Percentiles rank a stretch among this genome's conserved stretches.
phyloP scores from a whole-genome alignment of 2,329 filamentous ascomycete species.

The Parastagonospora avenae region DNA sequence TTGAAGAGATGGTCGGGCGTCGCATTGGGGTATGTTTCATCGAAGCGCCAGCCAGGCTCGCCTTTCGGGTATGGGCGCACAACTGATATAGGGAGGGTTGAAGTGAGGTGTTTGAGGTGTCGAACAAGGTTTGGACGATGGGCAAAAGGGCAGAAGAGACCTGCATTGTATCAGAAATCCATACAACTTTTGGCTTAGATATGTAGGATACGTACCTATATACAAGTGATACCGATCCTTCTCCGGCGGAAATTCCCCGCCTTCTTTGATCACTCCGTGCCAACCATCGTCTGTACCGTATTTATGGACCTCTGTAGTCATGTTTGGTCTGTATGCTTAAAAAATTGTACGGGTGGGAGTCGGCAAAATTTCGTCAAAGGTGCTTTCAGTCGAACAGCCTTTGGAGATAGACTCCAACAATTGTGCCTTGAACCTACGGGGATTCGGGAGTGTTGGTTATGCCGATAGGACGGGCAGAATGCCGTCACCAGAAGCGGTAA shows the following conservation, averaged over 20 bases:
- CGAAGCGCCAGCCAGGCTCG: constrained; percentile 66
- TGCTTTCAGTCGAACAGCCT: too few species aligned
- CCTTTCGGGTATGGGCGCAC: constrained; percentile 72
- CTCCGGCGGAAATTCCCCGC: constrained; percentile 57
- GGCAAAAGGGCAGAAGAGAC: constrained; percentile 69
- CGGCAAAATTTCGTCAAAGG: too few species aligned
- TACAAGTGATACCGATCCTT: constrained; percentile 61
- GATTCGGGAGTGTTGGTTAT: too few species aligned
- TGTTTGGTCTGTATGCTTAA: background rate
- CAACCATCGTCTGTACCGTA: constrained; percentile 53
- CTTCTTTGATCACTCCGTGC: constrained; percentile 57
- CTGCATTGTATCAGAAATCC: constrained; percentile 31
- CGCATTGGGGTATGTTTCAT: constrained; percentile 61
- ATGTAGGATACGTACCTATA: constrained; percentile 46
- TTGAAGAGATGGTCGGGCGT: constrained; percentile 66
- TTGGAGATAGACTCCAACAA: too few species aligned
- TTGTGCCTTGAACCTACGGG: too few species aligned
- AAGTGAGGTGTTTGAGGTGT: constrained; percentile 62
- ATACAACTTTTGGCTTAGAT: background rate
- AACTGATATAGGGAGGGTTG: constrained; percentile 61
- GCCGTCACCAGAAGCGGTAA: too few species aligned
- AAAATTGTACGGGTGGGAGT: background rate
- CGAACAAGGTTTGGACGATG: constrained; percentile 64
- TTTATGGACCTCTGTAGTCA: constrained; percentile 38
- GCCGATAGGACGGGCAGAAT: too few species aligned